Conservation (phyloP, 495 filamentous ascomycete genomes). For the Penicillium coprophilum region DNA sequence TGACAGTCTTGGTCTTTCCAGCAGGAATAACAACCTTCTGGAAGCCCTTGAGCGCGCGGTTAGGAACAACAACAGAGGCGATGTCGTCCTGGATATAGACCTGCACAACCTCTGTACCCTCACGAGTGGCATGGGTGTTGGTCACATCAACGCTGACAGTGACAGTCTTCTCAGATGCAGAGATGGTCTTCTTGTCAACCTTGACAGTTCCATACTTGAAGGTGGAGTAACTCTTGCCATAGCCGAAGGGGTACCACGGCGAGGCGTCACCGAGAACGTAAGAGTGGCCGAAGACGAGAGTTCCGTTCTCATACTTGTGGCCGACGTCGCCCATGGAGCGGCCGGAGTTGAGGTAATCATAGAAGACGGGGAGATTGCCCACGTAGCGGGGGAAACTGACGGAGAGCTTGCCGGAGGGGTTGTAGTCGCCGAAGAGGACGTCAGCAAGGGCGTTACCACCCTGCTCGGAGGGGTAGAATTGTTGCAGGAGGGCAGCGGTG, state of each 20-base stretch:
- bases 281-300: conserved; percentile 61
- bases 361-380: conserved; percentile 65
- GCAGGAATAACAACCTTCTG: conserved; percentile 62
- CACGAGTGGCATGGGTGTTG: conserved; percentile 52
- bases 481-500: conserved; percentile 62
- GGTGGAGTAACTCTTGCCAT: conserved; percentile 64
- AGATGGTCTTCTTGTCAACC: conserved; percentile 45
- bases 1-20: conserved; percentile 57
- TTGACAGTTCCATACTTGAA: conserved; percentile 55
- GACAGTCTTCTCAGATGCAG: conserved; percentile 38
- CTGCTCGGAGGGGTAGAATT: conserved; percentile 69
- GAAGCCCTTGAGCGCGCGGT: conserved; percentile 66
- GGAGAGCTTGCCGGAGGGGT: conserved; percentile 65
- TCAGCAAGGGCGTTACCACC: conserved; percentile 64
- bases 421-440: conserved; percentile 65
- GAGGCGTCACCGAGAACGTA: conserved; percentile 60
- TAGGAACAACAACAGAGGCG: conserved; percentile 63
- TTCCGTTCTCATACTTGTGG: conserved; percentile 50
- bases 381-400: conserved; percentile 66
- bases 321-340: conserved; percentile 53
- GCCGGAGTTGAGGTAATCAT: conserved; percentile 70
- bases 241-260: conserved; percentile 67
- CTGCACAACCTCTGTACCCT: conserved; percentile 68
- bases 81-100: conserved; percentile 63
- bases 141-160: conserved; percentile 56